These are phyloP conservation scores for Nemania abortiva DNA, from an alignment of 2,329 filamentous ascomycete species.

Conservation along the genomic window DNA sequence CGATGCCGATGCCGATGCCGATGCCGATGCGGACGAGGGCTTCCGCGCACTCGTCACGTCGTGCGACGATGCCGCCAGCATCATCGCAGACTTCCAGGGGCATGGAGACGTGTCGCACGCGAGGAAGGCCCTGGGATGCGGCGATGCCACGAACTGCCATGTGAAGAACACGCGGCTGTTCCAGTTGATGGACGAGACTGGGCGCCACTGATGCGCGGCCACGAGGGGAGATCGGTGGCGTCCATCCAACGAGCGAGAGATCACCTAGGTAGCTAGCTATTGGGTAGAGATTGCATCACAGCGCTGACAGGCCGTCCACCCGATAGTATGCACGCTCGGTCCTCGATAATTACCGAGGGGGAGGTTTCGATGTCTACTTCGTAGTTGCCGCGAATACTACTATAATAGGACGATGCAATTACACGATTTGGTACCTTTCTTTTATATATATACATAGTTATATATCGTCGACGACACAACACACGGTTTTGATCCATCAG, in stretches of 20 bases:
- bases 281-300: no score
- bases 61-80: constrained; percentile 48
- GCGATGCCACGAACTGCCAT: constrained; percentile 42
- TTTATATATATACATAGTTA: neutral
- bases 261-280: no score
- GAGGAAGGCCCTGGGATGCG: constrained; percentile 44
- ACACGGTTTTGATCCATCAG: neutral
- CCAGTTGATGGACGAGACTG: constrained; percentile 49
- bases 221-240: neutral
- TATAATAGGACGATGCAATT: neutral
- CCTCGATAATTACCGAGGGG: no score
- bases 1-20: neutral
- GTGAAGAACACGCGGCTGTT: constrained; percentile 51
- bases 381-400: neutral
- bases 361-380: no score
- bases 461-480: neutral
- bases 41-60: constrained; percentile 40
- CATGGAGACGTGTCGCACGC: constrained; percentile 41
- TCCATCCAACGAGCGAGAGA: neutral
- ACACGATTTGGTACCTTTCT: neutral
- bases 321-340: no score
- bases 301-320: no score
- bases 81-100: constrained; percentile 47
- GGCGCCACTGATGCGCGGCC: neutral
- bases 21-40: neutral